Evolutionary conservation across 495 filamentous ascomycete genomes (phyloP).

Genomic region (Aspergillus panamensis): DNA sequence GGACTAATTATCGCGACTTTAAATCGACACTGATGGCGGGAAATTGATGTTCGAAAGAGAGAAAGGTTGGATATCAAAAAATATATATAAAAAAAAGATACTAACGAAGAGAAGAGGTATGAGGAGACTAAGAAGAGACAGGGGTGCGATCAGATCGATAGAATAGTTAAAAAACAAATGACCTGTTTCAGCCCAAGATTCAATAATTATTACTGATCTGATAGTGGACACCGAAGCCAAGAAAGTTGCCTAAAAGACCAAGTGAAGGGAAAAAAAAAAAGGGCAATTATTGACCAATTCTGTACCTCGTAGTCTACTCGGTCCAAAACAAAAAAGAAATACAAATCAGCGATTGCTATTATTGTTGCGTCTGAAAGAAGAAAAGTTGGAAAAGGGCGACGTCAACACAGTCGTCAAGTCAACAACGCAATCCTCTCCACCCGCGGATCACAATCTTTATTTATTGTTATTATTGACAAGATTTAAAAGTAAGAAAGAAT

Average conservation of each 20-base stretch:
- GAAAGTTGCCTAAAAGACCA: not conserved
- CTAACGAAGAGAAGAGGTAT: not conserved
- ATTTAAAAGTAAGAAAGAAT: not conserved
- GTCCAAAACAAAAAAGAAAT: not conserved
- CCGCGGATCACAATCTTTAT: not conserved
- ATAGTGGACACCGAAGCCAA: no score
- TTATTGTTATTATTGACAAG: no score
- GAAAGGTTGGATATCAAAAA: not conserved
- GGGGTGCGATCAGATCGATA: not conserved
- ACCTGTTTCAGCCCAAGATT: not conserved
- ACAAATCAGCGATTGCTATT: not conserved
- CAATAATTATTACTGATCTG: not conserved
- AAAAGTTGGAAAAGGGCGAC: not conserved
- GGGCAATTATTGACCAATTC: not conserved
- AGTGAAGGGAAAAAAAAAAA: not conserved
- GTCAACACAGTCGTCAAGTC: not conserved
- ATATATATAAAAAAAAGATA: not conserved
- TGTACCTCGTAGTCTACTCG: no score
- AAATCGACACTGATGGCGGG: not conserved
- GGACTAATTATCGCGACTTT: not conserved
- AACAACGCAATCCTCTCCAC: not conserved
- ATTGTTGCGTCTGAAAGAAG: not conserved
- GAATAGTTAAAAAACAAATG: not conserved
- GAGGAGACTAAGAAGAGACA: not conserved
- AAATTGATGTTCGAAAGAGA: not conserved